A percentile compares a stretch with the other conserved stretches of the same genome.
phyloP scores from a whole-genome alignment of 306 rosid species.

The Heteromeles arbutifolia region DNA sequence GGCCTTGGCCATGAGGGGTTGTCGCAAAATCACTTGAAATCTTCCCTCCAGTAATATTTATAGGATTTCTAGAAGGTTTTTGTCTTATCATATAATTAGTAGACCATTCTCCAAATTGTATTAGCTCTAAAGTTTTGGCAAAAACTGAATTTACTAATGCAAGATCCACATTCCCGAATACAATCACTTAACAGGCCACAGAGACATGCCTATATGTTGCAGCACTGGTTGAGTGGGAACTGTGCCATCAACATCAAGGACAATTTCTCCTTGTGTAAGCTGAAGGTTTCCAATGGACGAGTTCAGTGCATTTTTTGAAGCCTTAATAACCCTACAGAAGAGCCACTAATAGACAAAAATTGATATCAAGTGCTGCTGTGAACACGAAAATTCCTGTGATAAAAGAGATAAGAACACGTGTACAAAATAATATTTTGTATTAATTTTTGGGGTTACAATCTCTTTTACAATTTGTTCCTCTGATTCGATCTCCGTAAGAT shows the following conservation, averaged over 20 bases:
- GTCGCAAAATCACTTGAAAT: background rate
- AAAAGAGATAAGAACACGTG: too few relatives aligned
- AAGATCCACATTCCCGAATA: background rate
- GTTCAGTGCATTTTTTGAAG: slow-evolving; percentile 43
- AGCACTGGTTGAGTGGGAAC: slow-evolving; percentile 92
- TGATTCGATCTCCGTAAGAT: too few relatives aligned
- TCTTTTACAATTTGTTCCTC: too few relatives aligned
- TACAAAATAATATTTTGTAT: too few relatives aligned
- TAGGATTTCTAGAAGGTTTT: background rate
- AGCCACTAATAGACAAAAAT: slow-evolving; percentile 9
- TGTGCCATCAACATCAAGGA: slow-evolving; percentile 82
- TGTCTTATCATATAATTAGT: too few relatives aligned
- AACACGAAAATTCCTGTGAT: too few relatives aligned
- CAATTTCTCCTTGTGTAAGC: slow-evolving; percentile 68
- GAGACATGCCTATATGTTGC: slow-evolving; percentile 80
- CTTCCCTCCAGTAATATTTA: background rate
- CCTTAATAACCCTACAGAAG: slow-evolving; percentile 59
- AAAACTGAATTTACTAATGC: background rate
- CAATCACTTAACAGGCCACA: slow-evolving; percentile 82
- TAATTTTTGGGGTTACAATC: too few relatives aligned
- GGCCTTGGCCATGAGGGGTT: background rate
- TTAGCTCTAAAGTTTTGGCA: background rate
- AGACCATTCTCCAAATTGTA: slow-evolving; percentile 1
- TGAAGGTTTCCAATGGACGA: slow-evolving; percentile 56
- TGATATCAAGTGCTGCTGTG: background rate